Evolutionary conservation across 2,329 filamentous ascomycete genomes (phyloP), one percentile per base, ranked within the genome.

Genomic region (Pyrenophora teres): DNA sequence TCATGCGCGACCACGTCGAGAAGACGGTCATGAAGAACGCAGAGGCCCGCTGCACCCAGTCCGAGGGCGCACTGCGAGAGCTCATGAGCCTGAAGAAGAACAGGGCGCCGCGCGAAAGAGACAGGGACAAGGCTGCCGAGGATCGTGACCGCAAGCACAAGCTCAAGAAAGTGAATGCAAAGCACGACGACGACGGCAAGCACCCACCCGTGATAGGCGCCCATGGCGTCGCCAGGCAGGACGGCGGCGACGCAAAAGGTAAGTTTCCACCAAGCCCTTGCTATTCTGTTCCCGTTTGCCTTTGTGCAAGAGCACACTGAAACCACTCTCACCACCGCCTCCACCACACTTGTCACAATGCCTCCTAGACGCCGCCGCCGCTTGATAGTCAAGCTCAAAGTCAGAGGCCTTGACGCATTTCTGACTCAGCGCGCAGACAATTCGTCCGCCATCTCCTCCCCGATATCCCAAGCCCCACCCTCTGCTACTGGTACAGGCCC

Each of bases 61-160:
- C 87, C 71, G 88, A 92, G 65, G 81, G 84, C 31, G 86, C 87
- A 31, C 89, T 93, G 84, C 78, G 89, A 49, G 80, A 89, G 60
- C 77, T 92, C 48, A 83, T 86, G 6, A 80, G 81, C 63, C 81
- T 82, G 67, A 80, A 86, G 45, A 89, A 90, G 70, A 82, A 85
- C 53, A 76, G 81, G 35, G 71, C 77, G 40, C 80, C 84, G 48
- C 81, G 82, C 32, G 79, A 80, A 65, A 77, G 76, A 46, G 70
- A 59, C 76, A 83, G 57, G 71, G 77, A 79, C 63, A 78, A 69
- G 69, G 79, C 72, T 65, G 72, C 55, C 67, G 78, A 80, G 3
- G 59, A 62, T 27, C 58, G 57, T 50, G 80, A 84, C 41, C 77
- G 82, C 56, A 72, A 70, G 31, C 69, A 71, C 57, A 74, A 74